Evolutionary conservation across 768 basidiomycete species (phyloP), one percentile per base, ranked within the genome.

Genomic region (Lentinus tigrinus): DNA sequence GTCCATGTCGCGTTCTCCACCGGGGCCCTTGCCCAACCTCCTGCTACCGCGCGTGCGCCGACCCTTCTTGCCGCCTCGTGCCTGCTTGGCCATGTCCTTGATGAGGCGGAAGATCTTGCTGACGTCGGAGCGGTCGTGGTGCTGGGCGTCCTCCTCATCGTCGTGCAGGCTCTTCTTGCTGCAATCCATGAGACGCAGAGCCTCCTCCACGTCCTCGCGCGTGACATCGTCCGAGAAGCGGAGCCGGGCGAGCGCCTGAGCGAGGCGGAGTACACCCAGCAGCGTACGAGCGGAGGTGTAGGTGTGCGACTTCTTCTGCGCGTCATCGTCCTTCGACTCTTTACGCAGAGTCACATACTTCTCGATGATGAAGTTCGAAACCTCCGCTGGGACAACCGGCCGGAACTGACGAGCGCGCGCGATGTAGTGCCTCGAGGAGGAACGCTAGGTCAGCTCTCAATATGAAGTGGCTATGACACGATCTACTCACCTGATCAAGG

Each of bases 271-370:
- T 47, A 98, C 88, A 52, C 92, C 97, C 37, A 99, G 87, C 7
- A 99, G 82, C 14, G 97, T 98, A 69, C 97, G 90, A 3, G 95
- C 92, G 11, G 97, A 98, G 14, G 95, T 96, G 75, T 98, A 98
- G 2, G 90, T 87, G 70, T 97, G 93, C 17, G 88, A 85, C 73
- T 91, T 94, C 70, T 93, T 91, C 62, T 88, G 83, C 49, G 86
- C 83, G 61, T 93, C 90, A 61, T 97, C 93, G 58, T 95, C 91
- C 71, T 95, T 95, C 48, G 92, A 90, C 51, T 88, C 80, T 72
- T 97, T 95, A 60, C 97, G 93, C 37, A 99, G 83, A 46, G 92
- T 91, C 54, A 98, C 97, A 68, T 98, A 98, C 1, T 93, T 91
- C 64, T 93, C 91, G 26, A 98, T 95, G 52, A 98, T 85, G 71